Conservation (phyloP, 78 protist species). For the Dictyostelium firmibasis region DNA sequence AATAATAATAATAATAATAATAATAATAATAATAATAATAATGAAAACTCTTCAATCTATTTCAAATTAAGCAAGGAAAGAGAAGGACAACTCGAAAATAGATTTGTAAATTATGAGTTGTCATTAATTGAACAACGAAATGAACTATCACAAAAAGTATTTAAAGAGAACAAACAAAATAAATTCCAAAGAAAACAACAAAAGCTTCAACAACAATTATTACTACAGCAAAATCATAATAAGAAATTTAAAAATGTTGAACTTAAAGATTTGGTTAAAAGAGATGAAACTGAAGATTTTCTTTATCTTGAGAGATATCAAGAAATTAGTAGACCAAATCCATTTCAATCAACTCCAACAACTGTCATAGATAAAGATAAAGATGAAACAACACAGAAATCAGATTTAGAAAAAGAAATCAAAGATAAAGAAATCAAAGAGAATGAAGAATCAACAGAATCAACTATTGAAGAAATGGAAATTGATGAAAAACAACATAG, state of each 20-base stretch:
- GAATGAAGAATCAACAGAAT: not conserved
- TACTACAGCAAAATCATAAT: not conserved
- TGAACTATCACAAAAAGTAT: not conserved
- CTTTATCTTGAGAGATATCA: not conserved
- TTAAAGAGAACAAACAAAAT: not conserved
- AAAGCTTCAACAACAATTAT: not conserved
- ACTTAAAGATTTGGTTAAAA: not conserved
- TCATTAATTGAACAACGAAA: not conserved
- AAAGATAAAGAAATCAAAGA: not conserved
- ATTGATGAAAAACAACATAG: not conserved
- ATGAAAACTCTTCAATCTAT: not conserved
- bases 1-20: not conserved
- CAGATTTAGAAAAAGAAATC: not conserved
- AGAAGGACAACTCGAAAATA: not conserved
- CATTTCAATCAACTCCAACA: not conserved
- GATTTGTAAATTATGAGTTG: not conserved
- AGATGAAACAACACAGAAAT: not conserved
- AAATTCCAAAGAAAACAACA: not conserved
- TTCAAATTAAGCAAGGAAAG: not conserved
- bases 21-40: not conserved
- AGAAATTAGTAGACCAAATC: not conserved
- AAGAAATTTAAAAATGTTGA: not conserved
- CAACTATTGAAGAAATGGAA: not conserved
- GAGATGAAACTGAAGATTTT: constrained; percentile 28
- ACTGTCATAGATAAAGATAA: too few relatives aligned